phyloP scores from a whole-genome alignment of 805 yeast species.

The Pichia gijzeniarum region DNA sequence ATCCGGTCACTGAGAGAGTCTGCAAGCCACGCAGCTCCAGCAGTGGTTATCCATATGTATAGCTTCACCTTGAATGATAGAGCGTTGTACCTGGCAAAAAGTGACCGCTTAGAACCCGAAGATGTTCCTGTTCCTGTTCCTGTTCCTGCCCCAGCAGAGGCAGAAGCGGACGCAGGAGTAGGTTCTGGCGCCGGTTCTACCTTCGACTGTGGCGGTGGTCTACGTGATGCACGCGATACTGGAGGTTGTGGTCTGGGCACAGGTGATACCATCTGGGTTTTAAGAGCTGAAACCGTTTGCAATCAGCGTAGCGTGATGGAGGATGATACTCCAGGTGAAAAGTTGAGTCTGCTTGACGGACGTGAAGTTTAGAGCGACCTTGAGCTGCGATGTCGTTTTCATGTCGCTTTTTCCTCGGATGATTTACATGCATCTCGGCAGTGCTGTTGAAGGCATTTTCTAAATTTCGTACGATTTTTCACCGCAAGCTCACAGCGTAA shows the following conservation, averaged over 20 bases:
- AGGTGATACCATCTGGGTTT: not conserved
- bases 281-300: not conserved
- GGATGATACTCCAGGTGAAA: no score
- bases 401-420: no score
- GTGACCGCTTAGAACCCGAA: not conserved
- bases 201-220: not conserved
- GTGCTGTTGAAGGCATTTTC: no score
- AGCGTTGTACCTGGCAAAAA: slow-evolving; percentile 16
- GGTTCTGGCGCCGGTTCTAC: no score
- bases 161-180: no score
- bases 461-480: no score
- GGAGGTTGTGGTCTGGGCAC: slow-evolving; percentile 4
- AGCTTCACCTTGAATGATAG: slow-evolving; percentile 27
- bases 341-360: no score
- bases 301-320: not conserved
- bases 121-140: not conserved
- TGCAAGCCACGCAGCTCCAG: slow-evolving; percentile 27
- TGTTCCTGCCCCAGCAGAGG: not conserved
- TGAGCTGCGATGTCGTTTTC: no score
- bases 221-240: not conserved
- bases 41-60: slow-evolving; percentile 29
- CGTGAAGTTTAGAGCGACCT: no score
- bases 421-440: no score
- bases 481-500: no score
- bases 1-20: slow-evolving; percentile 25